These are phyloP conservation scores for Diplodia corticola DNA, from an alignment of 2,329 filamentous ascomycete genomes.

Conservation along the genomic window DNA sequence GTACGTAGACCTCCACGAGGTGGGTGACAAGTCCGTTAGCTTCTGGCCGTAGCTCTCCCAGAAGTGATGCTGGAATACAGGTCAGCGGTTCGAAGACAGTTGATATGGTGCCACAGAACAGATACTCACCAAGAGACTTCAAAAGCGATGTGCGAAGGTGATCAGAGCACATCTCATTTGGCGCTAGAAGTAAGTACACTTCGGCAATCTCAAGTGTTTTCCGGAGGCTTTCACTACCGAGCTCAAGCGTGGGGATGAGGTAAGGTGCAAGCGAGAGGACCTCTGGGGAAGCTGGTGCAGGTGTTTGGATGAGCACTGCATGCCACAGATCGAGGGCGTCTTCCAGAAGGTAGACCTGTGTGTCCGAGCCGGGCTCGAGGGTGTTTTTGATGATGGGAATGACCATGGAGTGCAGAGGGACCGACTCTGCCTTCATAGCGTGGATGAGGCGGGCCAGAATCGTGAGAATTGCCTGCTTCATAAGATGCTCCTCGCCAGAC, in stretches of 20 bases:
- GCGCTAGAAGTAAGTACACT: constrained; percentile 51
- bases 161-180: constrained; percentile 48
- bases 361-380: constrained; percentile 68
- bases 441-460: constrained; percentile 83
- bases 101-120: background rate
- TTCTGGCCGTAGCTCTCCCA: constrained; percentile 51
- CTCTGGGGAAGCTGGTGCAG: constrained; percentile 44
- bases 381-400: constrained; percentile 80
- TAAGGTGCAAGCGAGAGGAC: constrained; percentile 46
- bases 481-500: constrained; percentile 82
- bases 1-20: constrained; percentile 49
- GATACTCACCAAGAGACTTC: constrained; percentile 26
- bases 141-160: constrained; percentile 44
- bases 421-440: constrained; percentile 76
- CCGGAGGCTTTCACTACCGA: constrained; percentile 50
- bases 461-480: constrained; percentile 90
- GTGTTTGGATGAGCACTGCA: constrained; percentile 66
- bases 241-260: constrained; percentile 50
- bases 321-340: constrained; percentile 90
- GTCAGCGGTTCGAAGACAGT: background rate
- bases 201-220: constrained; percentile 52
- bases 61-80: constrained; percentile 39
- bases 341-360: constrained; percentile 74
- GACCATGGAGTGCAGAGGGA: constrained; percentile 76
- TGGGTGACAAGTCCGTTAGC: constrained; percentile 50